Evolutionary conservation across 495 filamentous ascomycete genomes (phyloP).

Genomic region (Gamarada debralockiae): DNA sequence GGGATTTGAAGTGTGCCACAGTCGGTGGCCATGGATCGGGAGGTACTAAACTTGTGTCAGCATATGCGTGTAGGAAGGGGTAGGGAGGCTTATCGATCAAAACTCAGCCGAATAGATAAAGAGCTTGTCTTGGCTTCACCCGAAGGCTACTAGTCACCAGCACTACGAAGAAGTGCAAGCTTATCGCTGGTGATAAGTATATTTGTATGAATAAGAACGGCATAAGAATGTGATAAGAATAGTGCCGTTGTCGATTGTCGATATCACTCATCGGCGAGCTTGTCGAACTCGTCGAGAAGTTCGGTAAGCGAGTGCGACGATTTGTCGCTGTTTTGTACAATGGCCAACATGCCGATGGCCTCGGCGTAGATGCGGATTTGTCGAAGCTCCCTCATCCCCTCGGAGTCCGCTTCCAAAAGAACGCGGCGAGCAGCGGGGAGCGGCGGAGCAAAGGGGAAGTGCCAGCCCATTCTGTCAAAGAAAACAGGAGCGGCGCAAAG

Average conservation of each 20-base stretch:
- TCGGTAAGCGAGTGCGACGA: neutral
- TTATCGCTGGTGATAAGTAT: conserved; percentile 6
- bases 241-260: no score
- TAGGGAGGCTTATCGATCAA: no score
- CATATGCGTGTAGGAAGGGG: neutral
- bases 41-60: conserved; percentile 1
- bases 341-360: neutral
- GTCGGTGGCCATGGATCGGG: neutral
- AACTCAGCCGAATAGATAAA: no score
- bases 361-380: neutral
- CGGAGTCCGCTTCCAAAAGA: neutral
- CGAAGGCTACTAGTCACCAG: conserved; percentile 7
- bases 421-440: neutral
- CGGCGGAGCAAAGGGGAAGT: neutral
- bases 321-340: conserved; percentile 3
- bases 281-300: neutral
- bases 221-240: conserved; percentile 3
- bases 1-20: neutral
- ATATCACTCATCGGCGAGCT: no score
- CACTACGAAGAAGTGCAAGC: conserved; percentile 7
- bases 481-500: no score
- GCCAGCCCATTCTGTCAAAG: no score
- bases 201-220: neutral
- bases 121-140: no score
- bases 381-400: neutral